Evolutionary conservation across 108 stramenopile genomes (phyloP), one percentile per base, ranked within the genome.

Genomic region (Skeletonema grethae): DNA sequence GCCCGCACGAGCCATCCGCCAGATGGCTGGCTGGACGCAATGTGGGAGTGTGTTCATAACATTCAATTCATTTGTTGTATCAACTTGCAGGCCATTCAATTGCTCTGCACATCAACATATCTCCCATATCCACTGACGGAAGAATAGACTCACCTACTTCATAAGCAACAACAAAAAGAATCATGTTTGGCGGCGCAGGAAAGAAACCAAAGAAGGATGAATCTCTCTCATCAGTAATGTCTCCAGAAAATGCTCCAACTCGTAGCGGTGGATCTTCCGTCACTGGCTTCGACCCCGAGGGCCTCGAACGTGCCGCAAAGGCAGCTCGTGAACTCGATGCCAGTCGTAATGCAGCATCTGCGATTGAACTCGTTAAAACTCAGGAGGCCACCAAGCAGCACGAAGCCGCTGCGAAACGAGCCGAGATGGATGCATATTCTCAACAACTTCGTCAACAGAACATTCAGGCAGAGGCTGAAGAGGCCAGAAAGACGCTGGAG

Each of bases 381-480:
- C 96, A 97, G 72, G 97, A 98, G 74, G 85, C 88, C 24, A 99
- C 97, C 69, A 99, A 97, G 77, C 95, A 96, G 77, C 92, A 94
- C 63, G 92, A 94, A 76, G 88, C 85, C 34, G 89, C 85, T 45
- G 89, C 89, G 61, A 95, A 89, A 68, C 77, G 90, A 64, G 88
- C 89, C 57, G 92, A 97, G 79, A 95, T 94, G 82, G 93, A 96
- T 61, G 94, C 96, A 0, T 94, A 96, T 75, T 63, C 91, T 29
- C 91, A 97, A 80, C 95, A 97, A 82, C 65, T 89, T 67, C 72
- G 88, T 31, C 77, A 90, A 18, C 92, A 94, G 76, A 93, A 94
- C 46, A 95, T 97, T 75, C 91, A 97, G 85, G 84, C 92, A 22
- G 97, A 98, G 85, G 97, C 87, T 4, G 95, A 97, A 60, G 95